Conservation (phyloP, 2,329 filamentous ascomycete species). For the Arthrinium puccinioides region DNA sequence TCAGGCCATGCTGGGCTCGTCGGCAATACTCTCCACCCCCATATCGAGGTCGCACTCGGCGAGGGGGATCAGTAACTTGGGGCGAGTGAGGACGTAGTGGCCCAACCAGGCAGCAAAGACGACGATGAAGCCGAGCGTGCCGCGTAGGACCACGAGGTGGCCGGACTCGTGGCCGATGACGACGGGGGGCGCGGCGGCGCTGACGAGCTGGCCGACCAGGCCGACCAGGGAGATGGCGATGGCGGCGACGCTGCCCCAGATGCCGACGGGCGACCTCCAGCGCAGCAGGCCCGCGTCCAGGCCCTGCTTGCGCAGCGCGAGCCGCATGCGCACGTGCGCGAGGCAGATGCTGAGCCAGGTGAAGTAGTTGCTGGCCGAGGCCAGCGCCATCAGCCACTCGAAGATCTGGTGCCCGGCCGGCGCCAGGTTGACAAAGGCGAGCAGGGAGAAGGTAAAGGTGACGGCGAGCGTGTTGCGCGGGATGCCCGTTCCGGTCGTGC, state of each 20-base stretch:
- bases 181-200: constrained; percentile 13
- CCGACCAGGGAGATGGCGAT: constrained; percentile 20
- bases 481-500: constrained; percentile 61
- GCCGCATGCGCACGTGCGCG: constrained; percentile 37
- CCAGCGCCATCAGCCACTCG: constrained; percentile 40
- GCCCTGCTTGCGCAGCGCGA: constrained; percentile 30
- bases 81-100: constrained; percentile 2
- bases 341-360: constrained; percentile 40
- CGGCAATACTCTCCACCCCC: too few species aligned
- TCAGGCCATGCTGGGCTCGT: too few species aligned
- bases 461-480: constrained; percentile 58
- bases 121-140: constrained; percentile 3
- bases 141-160: not conserved
- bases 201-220: constrained; percentile 21
- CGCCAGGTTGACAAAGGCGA: constrained; percentile 62
- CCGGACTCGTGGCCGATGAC: not conserved
- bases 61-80: not conserved
- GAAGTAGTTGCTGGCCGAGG: constrained; percentile 38
- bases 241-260: constrained; percentile 22
- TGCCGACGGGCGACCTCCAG: constrained; percentile 17
- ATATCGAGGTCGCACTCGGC: not conserved
- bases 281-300: constrained; percentile 14
- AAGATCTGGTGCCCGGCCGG: constrained; percentile 51
- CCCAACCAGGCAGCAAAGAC: constrained; percentile 2
- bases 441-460: constrained; percentile 54